Percentiles rank a stretch among this genome's conserved stretches.
phyloP scores from a whole-genome alignment of 1,139 yeast species.

The Saccharomyces hybrid region DNA sequence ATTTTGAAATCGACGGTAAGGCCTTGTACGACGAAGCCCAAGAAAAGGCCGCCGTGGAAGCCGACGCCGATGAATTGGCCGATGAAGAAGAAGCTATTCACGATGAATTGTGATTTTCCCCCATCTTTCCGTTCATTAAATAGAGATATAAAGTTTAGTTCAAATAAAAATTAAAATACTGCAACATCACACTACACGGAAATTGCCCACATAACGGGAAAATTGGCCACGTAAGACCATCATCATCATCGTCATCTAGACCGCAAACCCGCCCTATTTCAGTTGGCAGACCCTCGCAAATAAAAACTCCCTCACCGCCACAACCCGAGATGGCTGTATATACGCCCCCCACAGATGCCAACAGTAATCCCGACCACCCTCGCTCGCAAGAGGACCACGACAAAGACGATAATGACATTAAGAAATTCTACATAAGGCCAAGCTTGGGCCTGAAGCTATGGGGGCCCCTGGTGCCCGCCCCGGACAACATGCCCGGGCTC shows the following conservation, averaged over 20 bases:
- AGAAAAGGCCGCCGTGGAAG: constrained; percentile 28
- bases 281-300: too few species aligned
- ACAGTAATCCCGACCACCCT: constrained; percentile 3
- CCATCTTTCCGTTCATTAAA: not conserved
- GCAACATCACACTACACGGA: not conserved
- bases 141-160: not conserved
- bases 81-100: constrained; percentile 22
- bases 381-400: constrained; percentile 8
- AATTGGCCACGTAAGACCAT: not conserved
- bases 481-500: constrained; percentile 48
- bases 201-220: not conserved
- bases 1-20: constrained; percentile 49
- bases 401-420: constrained; percentile 11
- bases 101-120: constrained; percentile 17
- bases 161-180: too few species aligned
- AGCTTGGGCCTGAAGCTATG: constrained; percentile 50
- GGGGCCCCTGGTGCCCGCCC: constrained; percentile 61
- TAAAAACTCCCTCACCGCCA: not conserved
- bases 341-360: not conserved
- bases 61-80: constrained; percentile 13
- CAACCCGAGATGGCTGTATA: not conserved
- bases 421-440: constrained; percentile 37
- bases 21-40: constrained; percentile 35
- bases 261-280: too few species aligned
- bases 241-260: too few species aligned